Conservation (phyloP, 768 basidiomycete species). For the Termitomyces titanicus region DNA sequence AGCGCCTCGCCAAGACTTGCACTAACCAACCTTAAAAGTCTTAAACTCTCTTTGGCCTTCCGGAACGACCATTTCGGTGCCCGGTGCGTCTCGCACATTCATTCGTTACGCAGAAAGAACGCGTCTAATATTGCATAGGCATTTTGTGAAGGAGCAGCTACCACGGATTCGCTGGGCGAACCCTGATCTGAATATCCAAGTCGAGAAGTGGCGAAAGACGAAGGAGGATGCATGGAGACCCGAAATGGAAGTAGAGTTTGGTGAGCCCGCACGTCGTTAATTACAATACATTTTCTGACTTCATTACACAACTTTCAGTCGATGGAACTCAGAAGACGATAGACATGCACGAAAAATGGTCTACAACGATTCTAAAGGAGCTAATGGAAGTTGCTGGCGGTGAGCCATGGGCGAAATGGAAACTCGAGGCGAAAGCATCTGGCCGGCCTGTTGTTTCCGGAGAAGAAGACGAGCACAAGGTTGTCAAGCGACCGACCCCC, state of each 20-base stretch:
- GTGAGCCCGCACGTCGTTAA: conserved; percentile 40
- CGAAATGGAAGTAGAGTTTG: conserved; percentile 56
- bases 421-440: conserved; percentile 38
- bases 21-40: conserved; percentile 42
- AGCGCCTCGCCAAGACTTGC: conserved; percentile 48
- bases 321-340: conserved; percentile 47
- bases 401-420: conserved; percentile 55
- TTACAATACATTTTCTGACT: not conserved
- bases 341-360: conserved; percentile 65
- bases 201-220: conserved; percentile 52
- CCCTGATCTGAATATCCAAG: conserved; percentile 57
- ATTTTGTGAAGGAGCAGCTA: conserved; percentile 78
- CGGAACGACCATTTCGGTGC: conserved; percentile 75
- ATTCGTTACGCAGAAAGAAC: not conserved
- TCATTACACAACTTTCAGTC: conserved; percentile 29
- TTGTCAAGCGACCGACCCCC: conserved; percentile 19
- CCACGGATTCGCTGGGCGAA: conserved; percentile 78
- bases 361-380: conserved; percentile 62
- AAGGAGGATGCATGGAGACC: conserved; percentile 56
- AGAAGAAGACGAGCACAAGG: conserved; percentile 30
- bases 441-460: conserved; percentile 48
- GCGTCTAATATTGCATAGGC: conserved; percentile 33
- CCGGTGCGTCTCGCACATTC: conserved; percentile 45
- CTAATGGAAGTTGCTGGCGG: conserved; percentile 68
- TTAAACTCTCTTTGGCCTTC: conserved; percentile 55